These are phyloP conservation scores for Nectriaceae sp. DNA, from an alignment of 2,329 filamentous ascomycete genomes.

Conservation along the genomic window DNA sequence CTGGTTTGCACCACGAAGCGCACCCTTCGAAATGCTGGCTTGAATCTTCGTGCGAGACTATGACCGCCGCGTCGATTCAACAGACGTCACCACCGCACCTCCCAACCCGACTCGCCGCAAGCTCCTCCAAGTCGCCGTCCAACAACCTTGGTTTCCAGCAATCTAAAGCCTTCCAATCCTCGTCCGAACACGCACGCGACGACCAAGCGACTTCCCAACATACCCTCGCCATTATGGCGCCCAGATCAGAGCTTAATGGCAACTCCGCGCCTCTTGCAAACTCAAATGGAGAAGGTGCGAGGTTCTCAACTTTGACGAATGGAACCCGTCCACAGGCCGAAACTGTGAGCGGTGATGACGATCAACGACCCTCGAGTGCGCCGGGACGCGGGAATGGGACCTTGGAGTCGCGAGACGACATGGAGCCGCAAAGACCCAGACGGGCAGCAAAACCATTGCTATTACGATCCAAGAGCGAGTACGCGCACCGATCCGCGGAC, in stretches of 20 bases:
- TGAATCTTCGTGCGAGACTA: conserved; percentile 22
- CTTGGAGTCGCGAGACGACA: conserved; percentile 32
- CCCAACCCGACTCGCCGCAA: conserved; percentile 20
- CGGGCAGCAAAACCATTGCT: conserved; percentile 52
- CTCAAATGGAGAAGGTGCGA: conserved; percentile 32
- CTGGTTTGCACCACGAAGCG: background rate
- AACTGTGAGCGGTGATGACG: conserved; percentile 30
- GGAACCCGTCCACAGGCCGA: conserved; percentile 21
- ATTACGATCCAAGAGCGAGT: conserved; percentile 59
- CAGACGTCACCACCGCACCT: conserved; percentile 29
- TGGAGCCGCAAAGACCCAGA: conserved; percentile 37
- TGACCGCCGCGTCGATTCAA: conserved; percentile 28
- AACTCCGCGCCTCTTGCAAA: conserved; percentile 29
- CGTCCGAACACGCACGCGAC: conserved; percentile 24
- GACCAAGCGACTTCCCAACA: conserved; percentile 22
- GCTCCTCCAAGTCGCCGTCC: conserved; percentile 26
- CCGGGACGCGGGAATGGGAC: conserved; percentile 44
- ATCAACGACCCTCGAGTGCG: conserved; percentile 48
- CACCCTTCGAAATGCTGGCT: conserved; percentile 24
- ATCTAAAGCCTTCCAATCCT: conserved; percentile 10
- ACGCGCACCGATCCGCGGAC: conserved; percentile 44
- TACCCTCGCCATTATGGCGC: conserved; percentile 32
- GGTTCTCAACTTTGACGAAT: conserved; percentile 30
- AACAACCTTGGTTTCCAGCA: conserved; percentile 6
- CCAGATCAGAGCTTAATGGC: conserved; percentile 35